These are phyloP conservation scores for Magnaporthiopsis incrustans DNA, from an alignment of 2,329 filamentous ascomycete species.

Conservation along the genomic window DNA sequence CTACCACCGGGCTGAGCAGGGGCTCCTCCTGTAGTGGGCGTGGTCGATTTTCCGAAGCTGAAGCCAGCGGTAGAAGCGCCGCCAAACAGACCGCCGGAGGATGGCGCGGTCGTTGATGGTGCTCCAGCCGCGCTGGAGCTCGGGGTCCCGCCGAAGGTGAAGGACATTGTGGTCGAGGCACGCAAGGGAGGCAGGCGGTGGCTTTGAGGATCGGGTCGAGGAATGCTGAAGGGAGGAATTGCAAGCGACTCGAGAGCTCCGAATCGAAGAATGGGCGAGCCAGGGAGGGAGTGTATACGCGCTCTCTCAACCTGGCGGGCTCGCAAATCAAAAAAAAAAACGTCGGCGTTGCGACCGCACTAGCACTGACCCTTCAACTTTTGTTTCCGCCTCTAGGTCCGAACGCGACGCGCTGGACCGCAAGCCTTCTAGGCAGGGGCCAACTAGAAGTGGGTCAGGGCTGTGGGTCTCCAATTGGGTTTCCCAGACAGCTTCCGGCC, in stretches of 20 bases:
- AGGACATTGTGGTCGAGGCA: slow-evolving; percentile 16
- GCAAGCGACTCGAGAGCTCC: not conserved
- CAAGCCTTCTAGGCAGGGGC: not conserved
- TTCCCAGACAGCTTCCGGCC: not conserved
- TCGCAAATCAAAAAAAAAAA: not conserved
- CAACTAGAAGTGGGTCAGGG: not conserved
- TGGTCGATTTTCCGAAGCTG: slow-evolving; percentile 29
- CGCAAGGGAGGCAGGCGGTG: not conserved
- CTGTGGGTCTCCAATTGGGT: not conserved
- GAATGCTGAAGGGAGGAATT: not conserved
- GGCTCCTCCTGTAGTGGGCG: slow-evolving; percentile 20
- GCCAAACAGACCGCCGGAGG: slow-evolving; percentile 34
- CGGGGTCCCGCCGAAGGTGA: slow-evolving; percentile 21
- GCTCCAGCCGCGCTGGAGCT: slow-evolving; percentile 21
- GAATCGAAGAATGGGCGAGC: not conserved
- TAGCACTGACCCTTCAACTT: not conserved
- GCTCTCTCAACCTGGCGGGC: not conserved
- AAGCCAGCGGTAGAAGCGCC: slow-evolving; percentile 19
- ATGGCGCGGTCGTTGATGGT: slow-evolving; percentile 30
- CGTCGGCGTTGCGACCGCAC: not conserved
- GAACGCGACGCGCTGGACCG: not conserved
- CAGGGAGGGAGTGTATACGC: too few relatives aligned
- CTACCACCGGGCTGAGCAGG: slow-evolving; percentile 12
- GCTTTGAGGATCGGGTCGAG: not conserved
- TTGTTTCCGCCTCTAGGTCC: not conserved